A percentile compares a stretch with the other conserved stretches of the same genome.
Evolutionary conservation across 306 rosid species (phyloP).

Genomic region (Castanospermum australe): DNA sequence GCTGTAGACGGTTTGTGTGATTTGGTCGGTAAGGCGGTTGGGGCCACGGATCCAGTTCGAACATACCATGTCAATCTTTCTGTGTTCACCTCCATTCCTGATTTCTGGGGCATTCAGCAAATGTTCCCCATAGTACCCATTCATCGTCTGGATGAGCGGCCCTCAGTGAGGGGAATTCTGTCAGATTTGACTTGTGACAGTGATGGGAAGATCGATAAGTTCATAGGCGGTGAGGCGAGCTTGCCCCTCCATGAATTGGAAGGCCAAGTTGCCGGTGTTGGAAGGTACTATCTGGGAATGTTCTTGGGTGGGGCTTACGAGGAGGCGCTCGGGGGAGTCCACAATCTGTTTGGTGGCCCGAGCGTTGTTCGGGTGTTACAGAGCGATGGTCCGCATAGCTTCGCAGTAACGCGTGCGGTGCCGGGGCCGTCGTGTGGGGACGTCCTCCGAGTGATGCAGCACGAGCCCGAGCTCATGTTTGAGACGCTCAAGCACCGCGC

Average conservation of each 20-base stretch:
- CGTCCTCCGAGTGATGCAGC: conserved; percentile 96
- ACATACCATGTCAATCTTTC: conserved; percentile 84
- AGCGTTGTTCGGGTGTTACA: conserved; percentile 86
- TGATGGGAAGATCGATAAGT: conserved; percentile 90
- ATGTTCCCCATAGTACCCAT: conserved; percentile 81
- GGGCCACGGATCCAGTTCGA: conserved; percentile 50
- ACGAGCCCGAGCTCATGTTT: conserved; percentile 96
- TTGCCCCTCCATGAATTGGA: conserved; percentile 81
- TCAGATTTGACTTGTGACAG: conserved; percentile 96
- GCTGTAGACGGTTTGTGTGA: conserved; percentile 83
- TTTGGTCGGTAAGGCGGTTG: conserved; percentile 64
- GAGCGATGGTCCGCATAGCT: conserved; percentile 91
- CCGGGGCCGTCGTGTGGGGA: conserved; percentile 83
- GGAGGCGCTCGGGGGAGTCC: conserved; percentile 99
- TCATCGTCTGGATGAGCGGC: conserved; percentile 84
- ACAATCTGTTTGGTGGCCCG: conserved; percentile 93
- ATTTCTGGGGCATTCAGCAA: conserved; percentile 83
- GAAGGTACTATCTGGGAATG: conserved; percentile 85
- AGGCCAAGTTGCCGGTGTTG: conserved; percentile 47
- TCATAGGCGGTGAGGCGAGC: conserved; percentile 77
- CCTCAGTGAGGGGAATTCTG: conserved; percentile 56
- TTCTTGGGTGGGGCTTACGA: conserved; percentile 98
- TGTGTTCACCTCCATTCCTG: conserved; percentile 84
- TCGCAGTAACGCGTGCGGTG: conserved; percentile 80
- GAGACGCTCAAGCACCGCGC: conserved; percentile 91